A percentile compares a stretch with the other conserved stretches of the same genome.
Conservation (phyloP, 139 green algal genomes). For the Chlorella sp. region DNA sequence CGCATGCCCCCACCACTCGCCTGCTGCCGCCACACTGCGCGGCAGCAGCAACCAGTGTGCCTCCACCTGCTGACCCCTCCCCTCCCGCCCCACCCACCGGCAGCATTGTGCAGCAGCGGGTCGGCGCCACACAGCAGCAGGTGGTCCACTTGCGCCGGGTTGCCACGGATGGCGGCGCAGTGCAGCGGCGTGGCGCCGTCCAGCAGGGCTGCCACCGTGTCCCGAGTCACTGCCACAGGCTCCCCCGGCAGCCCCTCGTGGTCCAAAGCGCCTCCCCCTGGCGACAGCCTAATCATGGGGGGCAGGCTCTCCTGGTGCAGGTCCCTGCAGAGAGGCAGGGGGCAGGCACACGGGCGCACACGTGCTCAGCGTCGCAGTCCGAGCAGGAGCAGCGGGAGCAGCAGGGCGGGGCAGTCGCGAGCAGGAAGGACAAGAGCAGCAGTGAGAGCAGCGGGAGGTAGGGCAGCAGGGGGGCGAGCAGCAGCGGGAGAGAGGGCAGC, state of each 20-base stretch:
- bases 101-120: conserved; percentile 61
- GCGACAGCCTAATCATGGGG: conserved; percentile 51
- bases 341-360: background rate
- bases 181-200: conserved; percentile 80
- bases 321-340: background rate
- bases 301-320: conserved; percentile 62
- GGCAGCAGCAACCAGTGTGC: background rate
- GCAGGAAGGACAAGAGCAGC: too few relatives aligned
- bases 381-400: too few relatives aligned
- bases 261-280: background rate
- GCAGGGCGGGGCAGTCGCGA: too few relatives aligned
- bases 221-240: background rate
- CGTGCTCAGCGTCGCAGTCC: too few relatives aligned
- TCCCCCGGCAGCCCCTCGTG: background rate
- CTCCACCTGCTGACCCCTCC: too few relatives aligned
- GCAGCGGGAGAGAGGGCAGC: too few relatives aligned
- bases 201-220: conserved; percentile 64
- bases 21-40: too few relatives aligned
- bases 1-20: too few relatives aligned
- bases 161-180: conserved; percentile 78
- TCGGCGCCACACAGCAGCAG: conserved; percentile 76
- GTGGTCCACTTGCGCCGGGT: conserved; percentile 73
- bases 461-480: too few relatives aligned
- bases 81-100: conserved; percentile 42
- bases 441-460: too few relatives aligned